Percentiles rank a stretch among this genome's conserved stretches.
These are phyloP conservation scores for Globisporangium yorkense DNA, from an alignment of 352 stramenopile species.

Conservation along the genomic window DNA sequence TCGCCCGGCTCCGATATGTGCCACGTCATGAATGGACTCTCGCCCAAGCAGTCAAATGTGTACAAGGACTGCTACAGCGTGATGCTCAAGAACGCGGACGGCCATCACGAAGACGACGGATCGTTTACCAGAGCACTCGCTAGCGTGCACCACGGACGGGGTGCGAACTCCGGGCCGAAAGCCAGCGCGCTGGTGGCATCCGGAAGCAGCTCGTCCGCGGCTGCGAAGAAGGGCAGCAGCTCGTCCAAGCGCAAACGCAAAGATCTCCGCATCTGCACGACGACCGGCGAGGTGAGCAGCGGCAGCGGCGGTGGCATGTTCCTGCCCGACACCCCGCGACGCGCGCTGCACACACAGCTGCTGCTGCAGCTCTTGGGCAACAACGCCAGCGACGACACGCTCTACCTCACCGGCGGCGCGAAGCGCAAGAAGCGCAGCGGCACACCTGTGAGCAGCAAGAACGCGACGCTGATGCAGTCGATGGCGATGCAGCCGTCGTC, in stretches of 20 bases:
- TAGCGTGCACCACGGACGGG: slow-evolving; percentile 1
- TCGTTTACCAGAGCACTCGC: slow-evolving; percentile 1
- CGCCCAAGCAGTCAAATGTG: slow-evolving; percentile 50
- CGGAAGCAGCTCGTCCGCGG: not conserved
- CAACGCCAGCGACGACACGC: slow-evolving; percentile 3
- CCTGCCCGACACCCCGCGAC: slow-evolving; percentile 65
- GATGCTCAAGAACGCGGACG: slow-evolving; percentile 55
- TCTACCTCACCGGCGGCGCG: slow-evolving; percentile 11
- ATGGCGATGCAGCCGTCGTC: slow-evolving; percentile 29
- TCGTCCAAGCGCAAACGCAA: slow-evolving; percentile 80
- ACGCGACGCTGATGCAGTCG: slow-evolving; percentile 17
- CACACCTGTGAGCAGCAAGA: slow-evolving; percentile 10
- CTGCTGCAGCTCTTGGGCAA: slow-evolving; percentile 70
- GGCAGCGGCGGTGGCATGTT: slow-evolving; percentile 42
- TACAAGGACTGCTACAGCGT: slow-evolving; percentile 79
- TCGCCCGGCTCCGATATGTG: slow-evolving; percentile 14
- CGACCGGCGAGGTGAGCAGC: slow-evolving; percentile 17
- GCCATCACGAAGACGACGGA: slow-evolving; percentile 5
- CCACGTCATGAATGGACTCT: slow-evolving; percentile 38
- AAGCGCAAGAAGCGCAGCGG: slow-evolving; percentile 62
- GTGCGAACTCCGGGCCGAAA: slow-evolving; percentile 1
- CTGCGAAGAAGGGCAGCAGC: slow-evolving; percentile 35
- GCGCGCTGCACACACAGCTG: slow-evolving; percentile 73
- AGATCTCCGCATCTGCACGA: slow-evolving; percentile 76
- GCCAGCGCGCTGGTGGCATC: not conserved